Base-by-base conservation (phyloP, 208 protist genomes). In the Trypanosoma mega region DNA sequence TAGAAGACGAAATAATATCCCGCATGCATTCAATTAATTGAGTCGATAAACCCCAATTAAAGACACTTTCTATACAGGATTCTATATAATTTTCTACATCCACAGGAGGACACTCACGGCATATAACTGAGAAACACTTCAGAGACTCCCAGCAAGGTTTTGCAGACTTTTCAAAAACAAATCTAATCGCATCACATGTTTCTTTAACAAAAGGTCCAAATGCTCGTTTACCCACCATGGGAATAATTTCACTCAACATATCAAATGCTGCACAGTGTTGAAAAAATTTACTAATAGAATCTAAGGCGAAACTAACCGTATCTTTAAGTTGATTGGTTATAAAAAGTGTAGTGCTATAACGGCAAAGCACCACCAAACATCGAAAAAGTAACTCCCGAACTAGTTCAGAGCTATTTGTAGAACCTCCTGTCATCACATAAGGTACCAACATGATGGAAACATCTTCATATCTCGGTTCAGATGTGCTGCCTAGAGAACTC, bases 21-120 rank as follows among this genome's bases (percentile, higher is more conserved):
- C 80, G 60, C 85, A 95, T 90, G 49, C 77, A 85, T 63, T 92
- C 82, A 36, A 90, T 86, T 41, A 95, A 69, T 45, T 89, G 76
- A 24, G 83, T 68, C 0, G 88, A 95, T 6, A 95, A 74, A n/a
- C 88, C 83, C 83, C 85, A 95, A 14, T 61, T 61, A 62, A 88
- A 95, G n/a, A 92, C 68, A 51, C 83, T 76, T 34, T 85, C 78
- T 41, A 95, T 74, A 49, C 80, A 92, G 2, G 72, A 46, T 30
- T 95, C 85, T 18, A 95, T 76, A 53, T 85, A 89, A 21, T 27
- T 62, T 48, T 90, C 80, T 70, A 95, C 79, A 50, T 86, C 77
- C 11, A 57, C n/a, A 36, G 68, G 62, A 26, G 67, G 77, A 67
- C 84, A 94, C 30, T 76, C 74, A 37, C 50, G 72, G 54, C 76